Conservation (phyloP, 208 protist genomes). For the Phytomonas serpens region DNA sequence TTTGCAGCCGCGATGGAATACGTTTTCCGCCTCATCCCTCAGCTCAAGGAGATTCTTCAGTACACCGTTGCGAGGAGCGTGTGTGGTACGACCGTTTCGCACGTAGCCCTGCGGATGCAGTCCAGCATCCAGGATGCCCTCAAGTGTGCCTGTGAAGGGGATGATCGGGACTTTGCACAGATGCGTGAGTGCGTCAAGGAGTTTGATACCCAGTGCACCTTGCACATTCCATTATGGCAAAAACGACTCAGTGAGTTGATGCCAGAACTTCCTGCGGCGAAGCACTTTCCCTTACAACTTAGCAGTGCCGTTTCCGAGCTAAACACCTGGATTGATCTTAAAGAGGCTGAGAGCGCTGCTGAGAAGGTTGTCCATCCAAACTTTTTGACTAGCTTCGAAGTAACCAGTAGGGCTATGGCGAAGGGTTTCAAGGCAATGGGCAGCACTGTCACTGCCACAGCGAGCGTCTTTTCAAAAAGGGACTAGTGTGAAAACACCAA, state of each 20-base stretch:
- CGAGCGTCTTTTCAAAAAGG: conserved; percentile 22
- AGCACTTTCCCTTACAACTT: conserved; percentile 64
- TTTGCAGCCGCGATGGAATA: conserved; percentile 68
- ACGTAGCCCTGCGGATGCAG: conserved; percentile 55
- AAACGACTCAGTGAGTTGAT: conserved; percentile 35
- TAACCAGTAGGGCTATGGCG: conserved; percentile 48
- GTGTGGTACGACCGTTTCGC: conserved; percentile 58
- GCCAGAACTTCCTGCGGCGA: conserved; percentile 36
- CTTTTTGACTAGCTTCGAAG: conserved; percentile 49
- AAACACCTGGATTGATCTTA: conserved; percentile 33
- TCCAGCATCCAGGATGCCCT: conserved; percentile 50
- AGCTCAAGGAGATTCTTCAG: conserved; percentile 57
- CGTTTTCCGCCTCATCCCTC: conserved; percentile 48
- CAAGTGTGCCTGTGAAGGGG: conserved; percentile 28
- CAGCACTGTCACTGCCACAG: conserved; percentile 32
- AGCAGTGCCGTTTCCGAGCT: conserved; percentile 42
- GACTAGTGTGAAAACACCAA: background rate
- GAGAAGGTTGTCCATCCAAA: conserved; percentile 45
- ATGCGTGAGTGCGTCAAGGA: conserved; percentile 51
- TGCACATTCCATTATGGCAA: conserved; percentile 58
- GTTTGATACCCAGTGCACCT: conserved; percentile 41
- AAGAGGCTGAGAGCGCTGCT: conserved; percentile 33
- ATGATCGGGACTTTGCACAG: conserved; percentile 42
- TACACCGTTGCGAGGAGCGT: conserved; percentile 66
- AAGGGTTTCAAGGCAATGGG: conserved; percentile 69